Base-by-base conservation (phyloP, 768 basidiomycete genomes). In the Termitomyces sp. region DNA sequence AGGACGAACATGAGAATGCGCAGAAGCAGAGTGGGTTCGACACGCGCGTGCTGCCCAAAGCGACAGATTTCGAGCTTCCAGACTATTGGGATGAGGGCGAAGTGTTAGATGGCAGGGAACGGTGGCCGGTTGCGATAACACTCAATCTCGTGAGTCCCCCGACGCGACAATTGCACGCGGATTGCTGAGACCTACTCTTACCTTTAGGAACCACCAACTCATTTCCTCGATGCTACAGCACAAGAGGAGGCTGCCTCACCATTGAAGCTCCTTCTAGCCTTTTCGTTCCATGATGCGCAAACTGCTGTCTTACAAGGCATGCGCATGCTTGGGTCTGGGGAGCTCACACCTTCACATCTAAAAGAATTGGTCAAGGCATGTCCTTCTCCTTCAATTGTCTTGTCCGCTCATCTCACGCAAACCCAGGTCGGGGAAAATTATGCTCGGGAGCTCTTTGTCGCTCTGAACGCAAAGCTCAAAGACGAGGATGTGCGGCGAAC, bases 11-110 rank as follows among this genome's bases (percentile, higher is more conserved):
- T 15, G 45, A 57, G 45, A 57, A 45, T 4, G 33, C 44, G 6
- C 44, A 45, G 33, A 67, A 71, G 18, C 69, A 76, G 42, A 87
- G 86, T 63, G 81, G 84, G 2, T 82, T 91, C 44, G 85, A 86
- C 65, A 89, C 86, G 16, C 77, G 84, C 11, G 73, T 80, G 38
- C 72, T 77, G 40, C 71, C 70, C 24, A 72, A 73, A 9, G 89
- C 86, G 12, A 84, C 85, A 9, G 94, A 96, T 71, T 95, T 95
- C 66, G 94, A 96, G 74, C 79, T 95, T 22, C 81, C 86, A 12
- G 93, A 96, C 70, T 91, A 88, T 63, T 93, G 91, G 91, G 92
- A 92, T 67, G 91, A 92, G 64, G 94, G 94, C 0, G 88, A 87
- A 59, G 72, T 78, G 18, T 68, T 94, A 33, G 80, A 76, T 42